Evolutionary conservation across 2,329 filamentous ascomycete genomes (phyloP).

Genomic region (Pseudodiploospora longispora): DNA sequence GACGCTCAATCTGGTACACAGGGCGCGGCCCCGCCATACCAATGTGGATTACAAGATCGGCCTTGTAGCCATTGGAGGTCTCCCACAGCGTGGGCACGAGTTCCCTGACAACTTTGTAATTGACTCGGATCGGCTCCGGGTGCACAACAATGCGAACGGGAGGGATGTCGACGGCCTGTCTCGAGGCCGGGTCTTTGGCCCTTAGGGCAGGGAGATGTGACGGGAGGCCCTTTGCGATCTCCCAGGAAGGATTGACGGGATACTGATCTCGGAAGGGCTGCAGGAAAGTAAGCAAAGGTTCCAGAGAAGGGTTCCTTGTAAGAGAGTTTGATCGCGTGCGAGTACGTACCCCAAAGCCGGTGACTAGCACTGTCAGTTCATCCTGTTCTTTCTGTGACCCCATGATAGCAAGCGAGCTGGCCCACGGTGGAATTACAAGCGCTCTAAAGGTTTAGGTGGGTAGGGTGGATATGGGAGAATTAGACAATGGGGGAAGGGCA

Average conservation of each 20-base stretch:
- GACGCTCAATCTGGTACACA: conserved; percentile 62
- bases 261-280: conserved; percentile 70
- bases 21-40: conserved; percentile 64
- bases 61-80: conserved; percentile 26
- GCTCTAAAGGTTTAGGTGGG: too few relatives aligned
- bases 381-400: conserved; percentile 31
- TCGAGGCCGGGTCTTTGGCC: conserved; percentile 29
- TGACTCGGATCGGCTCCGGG: conserved; percentile 59
- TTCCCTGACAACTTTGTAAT: conserved; percentile 57
- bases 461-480: too few relatives aligned
- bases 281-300: conserved; percentile 11
- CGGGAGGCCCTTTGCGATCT: conserved; percentile 66
- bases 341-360: conserved; percentile 50
- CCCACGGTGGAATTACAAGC: too few relatives aligned
- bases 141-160: conserved; percentile 57
- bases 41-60: conserved; percentile 65
- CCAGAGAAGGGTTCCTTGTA: background rate
- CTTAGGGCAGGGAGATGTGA: conserved; percentile 48
- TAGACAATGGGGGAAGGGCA: too few relatives aligned
- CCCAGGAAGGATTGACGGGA: conserved; percentile 70
- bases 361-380: conserved; percentile 52
- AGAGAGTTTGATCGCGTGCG: background rate
- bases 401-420: conserved; percentile 15
- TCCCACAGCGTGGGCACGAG: conserved; percentile 56
- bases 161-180: conserved; percentile 22